These are phyloP conservation scores for Myxozyma neotropica DNA, from an alignment of 805 yeast genomes.

Conservation along the genomic window DNA sequence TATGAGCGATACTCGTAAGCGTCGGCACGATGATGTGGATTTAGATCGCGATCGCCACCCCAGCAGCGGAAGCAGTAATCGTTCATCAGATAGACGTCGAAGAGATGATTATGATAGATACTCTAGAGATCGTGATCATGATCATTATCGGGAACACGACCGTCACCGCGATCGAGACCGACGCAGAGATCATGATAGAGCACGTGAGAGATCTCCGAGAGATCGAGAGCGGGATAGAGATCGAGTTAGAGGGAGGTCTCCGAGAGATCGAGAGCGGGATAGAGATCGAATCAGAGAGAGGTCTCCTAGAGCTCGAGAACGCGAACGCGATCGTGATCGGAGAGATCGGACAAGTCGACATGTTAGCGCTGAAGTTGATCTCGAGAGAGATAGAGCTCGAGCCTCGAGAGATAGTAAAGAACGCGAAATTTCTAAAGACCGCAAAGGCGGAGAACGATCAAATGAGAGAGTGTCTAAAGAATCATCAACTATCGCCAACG, in stretches of 20 bases:
- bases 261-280: constrained; percentile 20
- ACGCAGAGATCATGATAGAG: constrained; percentile 16
- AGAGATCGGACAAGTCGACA: constrained; percentile 9
- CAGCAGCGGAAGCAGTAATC: background rate
- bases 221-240: constrained; percentile 10
- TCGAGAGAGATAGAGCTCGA: background rate
- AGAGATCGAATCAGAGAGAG: constrained; percentile 19
- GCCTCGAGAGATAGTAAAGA: constrained; percentile 6
- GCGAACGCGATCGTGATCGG: constrained; percentile 21
- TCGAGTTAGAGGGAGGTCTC: background rate
- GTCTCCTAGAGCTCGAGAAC: constrained; percentile 13
- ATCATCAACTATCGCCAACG: background rate
- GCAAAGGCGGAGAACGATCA: background rate
- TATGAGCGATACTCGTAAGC: constrained; percentile 4
- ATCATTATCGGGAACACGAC: constrained; percentile 3
- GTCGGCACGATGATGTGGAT: constrained; percentile 16
- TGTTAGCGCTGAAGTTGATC: background rate
- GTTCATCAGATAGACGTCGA: constrained; percentile 23
- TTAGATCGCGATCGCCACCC: constrained; percentile 14
- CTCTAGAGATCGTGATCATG: constrained; percentile 16
- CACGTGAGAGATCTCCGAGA: constrained; percentile 10
- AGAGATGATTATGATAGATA: constrained; percentile 25
- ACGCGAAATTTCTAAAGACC: constrained; percentile 1
- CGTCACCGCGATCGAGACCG: constrained; percentile 17
- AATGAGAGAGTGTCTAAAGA: background rate